Conservation (phyloP, 441 rosid species). For the Corymbia calophylla region DNA sequence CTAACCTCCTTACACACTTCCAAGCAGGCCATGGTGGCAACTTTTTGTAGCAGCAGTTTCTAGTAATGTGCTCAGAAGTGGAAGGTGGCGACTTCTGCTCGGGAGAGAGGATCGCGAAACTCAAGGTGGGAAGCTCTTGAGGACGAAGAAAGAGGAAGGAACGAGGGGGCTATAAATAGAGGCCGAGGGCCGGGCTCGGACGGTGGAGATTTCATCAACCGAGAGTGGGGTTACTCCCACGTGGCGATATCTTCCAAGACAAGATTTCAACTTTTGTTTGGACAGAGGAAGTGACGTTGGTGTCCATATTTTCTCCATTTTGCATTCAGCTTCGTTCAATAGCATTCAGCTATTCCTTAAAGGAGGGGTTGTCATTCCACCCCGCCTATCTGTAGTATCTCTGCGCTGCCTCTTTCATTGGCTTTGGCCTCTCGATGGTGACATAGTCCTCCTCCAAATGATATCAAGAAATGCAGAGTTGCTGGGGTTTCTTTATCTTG, state of each 20-base stretch:
- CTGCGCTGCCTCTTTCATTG: not conserved
- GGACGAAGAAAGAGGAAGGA: conserved; percentile 10
- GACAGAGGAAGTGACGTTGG: not conserved
- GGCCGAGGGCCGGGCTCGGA: conserved; percentile 17
- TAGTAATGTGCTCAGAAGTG: conserved; percentile 7
- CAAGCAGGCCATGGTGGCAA: conserved; percentile 39
- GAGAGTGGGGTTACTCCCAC: conserved; percentile 13
- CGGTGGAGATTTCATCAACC: conserved; percentile 36
- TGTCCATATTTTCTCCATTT: not conserved
- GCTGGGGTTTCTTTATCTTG: not conserved
- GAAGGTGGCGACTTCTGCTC: not conserved
- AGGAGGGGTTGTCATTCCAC: not conserved
- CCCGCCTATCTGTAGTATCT: not conserved
- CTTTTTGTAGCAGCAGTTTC: not conserved
- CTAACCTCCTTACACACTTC: conserved; percentile 52
- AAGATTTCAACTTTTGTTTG: not conserved
- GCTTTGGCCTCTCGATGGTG: not conserved
- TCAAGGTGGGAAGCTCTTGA: not conserved
- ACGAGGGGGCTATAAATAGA: conserved; percentile 39
- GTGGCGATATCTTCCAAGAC: conserved; percentile 19
- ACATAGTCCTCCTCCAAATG: not conserved
- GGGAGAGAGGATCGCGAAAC: not conserved
- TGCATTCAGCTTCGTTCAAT: not conserved
- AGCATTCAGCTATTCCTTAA: not conserved
- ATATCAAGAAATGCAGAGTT: not conserved